Base-by-base conservation (phyloP, 2,329 filamentous ascomycete genomes). In the Aspergillus carbonarius region DNA sequence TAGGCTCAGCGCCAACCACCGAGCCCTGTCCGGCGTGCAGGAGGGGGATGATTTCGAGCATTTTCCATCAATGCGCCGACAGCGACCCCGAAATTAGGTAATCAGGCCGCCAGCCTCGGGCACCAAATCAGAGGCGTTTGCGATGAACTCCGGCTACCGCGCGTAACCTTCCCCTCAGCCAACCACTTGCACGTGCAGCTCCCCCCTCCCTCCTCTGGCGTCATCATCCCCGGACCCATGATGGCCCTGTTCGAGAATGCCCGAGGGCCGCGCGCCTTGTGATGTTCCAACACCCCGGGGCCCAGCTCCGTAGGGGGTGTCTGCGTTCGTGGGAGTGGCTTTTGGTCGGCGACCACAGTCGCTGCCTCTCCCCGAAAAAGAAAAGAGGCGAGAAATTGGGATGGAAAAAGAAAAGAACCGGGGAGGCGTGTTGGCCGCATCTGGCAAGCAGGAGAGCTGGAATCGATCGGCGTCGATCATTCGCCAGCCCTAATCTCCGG, bases 21-120 rank as follows among this genome's bases (percentile, higher is more conserved):
- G 46, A 42, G 49, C 58, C 58, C 52, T 60, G 60, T 60, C 34
- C 42, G 39, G 50, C 27, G 42, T 57, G 60, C 58, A 62, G 55
- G 52, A 40, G 48, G 37, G 20, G 40, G 37, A 18, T 25, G 44
- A 27, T 30, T 3, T 46, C 15, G 4, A 27, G 25, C 25, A 34
- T 56, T 37, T 64, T 60, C 50, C 35, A 56, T 37, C 56, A 49
- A 63, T 58, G 59, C 64, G 64, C 64, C 63, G 59, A 59, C 59
- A 55, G 64, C 64, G 64, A 65, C 55, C 23, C 54, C 20, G 60
- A 57, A 61, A 66, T 66, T 64, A 66, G 40, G 56, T 65, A 66
- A 66, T 59, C 57, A 47, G 56, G 54, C 48, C 46, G 53, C 55
- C 53, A 55, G 42, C 34, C 48, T 58, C 52, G 59, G 59, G 59